Evolutionary conservation across 2,329 filamentous ascomycete species (phyloP).

Genomic region (Cercospora sp.): DNA sequence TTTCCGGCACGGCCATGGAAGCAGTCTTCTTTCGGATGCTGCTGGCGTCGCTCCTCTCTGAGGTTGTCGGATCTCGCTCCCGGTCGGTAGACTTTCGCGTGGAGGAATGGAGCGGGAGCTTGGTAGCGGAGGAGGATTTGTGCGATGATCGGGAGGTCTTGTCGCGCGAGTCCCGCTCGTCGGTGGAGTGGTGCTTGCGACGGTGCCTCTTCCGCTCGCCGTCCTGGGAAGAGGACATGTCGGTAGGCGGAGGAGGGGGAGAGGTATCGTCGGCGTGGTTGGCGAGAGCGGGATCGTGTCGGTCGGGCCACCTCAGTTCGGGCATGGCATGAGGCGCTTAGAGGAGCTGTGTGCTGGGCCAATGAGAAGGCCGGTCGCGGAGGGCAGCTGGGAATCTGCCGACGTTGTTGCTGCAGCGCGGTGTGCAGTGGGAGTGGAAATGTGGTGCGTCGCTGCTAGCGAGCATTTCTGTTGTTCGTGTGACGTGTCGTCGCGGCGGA

Average conservation of each 20-base stretch:
- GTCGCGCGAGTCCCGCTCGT: slow-evolving; percentile 35
- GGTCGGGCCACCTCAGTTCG: slow-evolving; percentile 8
- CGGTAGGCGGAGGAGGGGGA: slow-evolving; percentile 5
- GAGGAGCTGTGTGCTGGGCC: slow-evolving; percentile 7
- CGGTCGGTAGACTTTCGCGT: slow-evolving; percentile 31
- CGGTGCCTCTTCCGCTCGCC: slow-evolving; percentile 32
- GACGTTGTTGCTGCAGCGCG: not conserved
- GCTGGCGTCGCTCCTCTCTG: slow-evolving; percentile 11
- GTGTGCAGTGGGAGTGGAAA: not conserved
- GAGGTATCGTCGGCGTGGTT: not conserved
- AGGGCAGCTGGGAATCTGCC: not conserved
- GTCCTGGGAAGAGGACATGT: slow-evolving; percentile 30
- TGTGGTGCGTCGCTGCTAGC: not conserved
- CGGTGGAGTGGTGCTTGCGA: slow-evolving; percentile 31
- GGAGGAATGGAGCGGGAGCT: slow-evolving; percentile 27
- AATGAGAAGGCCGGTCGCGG: not conserved
- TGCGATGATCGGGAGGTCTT: slow-evolving; percentile 31
- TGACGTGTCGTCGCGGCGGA: not conserved
- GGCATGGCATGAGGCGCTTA: slow-evolving; percentile 7
- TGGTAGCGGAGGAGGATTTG: slow-evolving; percentile 33
- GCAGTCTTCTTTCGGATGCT: slow-evolving; percentile 14
- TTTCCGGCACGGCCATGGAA: slow-evolving; percentile 47
- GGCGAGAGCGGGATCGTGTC: slow-evolving; percentile 1
- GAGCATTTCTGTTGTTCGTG: not conserved
- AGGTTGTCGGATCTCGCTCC: slow-evolving; percentile 30